These are phyloP conservation scores for Claviceps fusiformis DNA, from an alignment of 2,329 filamentous ascomycete species.

Conservation along the genomic window DNA sequence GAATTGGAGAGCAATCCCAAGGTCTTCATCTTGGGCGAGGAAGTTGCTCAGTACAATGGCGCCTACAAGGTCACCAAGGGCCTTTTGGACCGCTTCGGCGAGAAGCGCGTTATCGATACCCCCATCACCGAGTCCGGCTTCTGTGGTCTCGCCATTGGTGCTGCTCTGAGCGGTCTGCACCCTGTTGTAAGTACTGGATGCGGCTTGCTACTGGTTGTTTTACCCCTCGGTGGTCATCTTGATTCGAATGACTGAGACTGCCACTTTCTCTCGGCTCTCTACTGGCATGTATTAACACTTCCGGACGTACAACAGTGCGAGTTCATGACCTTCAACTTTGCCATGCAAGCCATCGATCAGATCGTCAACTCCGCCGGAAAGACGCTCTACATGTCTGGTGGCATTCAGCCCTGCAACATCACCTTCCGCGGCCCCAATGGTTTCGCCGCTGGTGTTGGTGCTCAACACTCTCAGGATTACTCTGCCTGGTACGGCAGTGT, in stretches of 20 bases:
- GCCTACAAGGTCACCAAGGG: conserved; percentile 99
- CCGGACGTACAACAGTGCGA: conserved; percentile 53
- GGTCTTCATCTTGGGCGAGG: conserved; percentile 92
- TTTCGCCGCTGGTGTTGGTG: conserved; percentile 87
- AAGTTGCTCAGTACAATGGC: conserved; percentile 99
- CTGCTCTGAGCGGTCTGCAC: conserved; percentile 85
- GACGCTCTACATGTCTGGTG: conserved; percentile 99
- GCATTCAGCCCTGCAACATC: conserved; percentile 98
- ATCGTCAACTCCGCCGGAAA: conserved; percentile 98
- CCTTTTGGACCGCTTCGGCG: conserved; percentile 89
- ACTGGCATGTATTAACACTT: neutral
- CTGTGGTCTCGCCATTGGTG: conserved; percentile 82
- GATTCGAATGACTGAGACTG: neutral
- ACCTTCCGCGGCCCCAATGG: conserved; percentile 99
- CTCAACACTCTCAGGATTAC: conserved; percentile 98
- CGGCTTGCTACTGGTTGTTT: neutral
- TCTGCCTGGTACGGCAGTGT: conserved; percentile 98
- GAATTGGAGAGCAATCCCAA: conserved; percentile 91
- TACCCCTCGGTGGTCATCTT: too few relatives aligned
- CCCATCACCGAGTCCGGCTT: conserved; percentile 98
- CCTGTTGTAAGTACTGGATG: conserved; percentile 58
- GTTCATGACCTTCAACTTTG: conserved; percentile 99
- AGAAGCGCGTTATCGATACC: conserved; percentile 94
- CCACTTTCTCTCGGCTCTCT: neutral
- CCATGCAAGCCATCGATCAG: conserved; percentile 99